These are phyloP conservation scores for Platanthera guangdongensis DNA, from an alignment of 106 monocot genomes.

Conservation along the genomic window DNA sequence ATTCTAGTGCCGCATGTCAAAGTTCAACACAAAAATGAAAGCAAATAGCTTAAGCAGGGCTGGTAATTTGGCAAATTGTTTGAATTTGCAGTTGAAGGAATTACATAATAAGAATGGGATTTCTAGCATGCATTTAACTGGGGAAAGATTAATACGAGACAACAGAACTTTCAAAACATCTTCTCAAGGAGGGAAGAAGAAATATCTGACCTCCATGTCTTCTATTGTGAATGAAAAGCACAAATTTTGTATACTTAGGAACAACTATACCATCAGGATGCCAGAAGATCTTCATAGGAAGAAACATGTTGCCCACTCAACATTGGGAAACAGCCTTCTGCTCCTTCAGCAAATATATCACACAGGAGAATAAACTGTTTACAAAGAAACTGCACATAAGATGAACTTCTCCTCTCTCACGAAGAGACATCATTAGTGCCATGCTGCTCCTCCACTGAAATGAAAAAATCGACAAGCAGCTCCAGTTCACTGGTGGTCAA, in stretches of 20 bases:
- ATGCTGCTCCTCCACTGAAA: not conserved
- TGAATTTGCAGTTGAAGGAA: too few species aligned
- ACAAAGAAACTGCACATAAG: not conserved
- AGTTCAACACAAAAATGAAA: too few species aligned
- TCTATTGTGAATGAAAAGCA: not conserved
- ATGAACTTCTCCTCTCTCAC: not conserved
- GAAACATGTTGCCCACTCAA: not conserved
- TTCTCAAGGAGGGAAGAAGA: not conserved
- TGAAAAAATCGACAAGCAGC: not conserved
- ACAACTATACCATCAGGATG: too few species aligned
- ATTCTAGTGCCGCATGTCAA: too few species aligned
- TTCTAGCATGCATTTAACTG: not conserved
- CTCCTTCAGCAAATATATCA: not conserved
- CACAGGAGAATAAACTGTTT: not conserved
- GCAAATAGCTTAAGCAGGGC: too few species aligned
- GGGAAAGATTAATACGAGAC: not conserved
- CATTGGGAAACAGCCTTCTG: not conserved
- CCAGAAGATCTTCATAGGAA: not conserved
- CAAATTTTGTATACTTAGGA: not conserved
- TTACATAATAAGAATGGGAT: too few species aligned
- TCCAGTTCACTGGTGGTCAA: not conserved
- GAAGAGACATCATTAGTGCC: not conserved
- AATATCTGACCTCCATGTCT: not conserved
- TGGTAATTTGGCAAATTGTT: too few species aligned
- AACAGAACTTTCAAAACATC: not conserved